These are phyloP conservation scores for Discostella pseudostelligera DNA, from an alignment of 108 stramenopile genomes.

Conservation along the genomic window DNA sequence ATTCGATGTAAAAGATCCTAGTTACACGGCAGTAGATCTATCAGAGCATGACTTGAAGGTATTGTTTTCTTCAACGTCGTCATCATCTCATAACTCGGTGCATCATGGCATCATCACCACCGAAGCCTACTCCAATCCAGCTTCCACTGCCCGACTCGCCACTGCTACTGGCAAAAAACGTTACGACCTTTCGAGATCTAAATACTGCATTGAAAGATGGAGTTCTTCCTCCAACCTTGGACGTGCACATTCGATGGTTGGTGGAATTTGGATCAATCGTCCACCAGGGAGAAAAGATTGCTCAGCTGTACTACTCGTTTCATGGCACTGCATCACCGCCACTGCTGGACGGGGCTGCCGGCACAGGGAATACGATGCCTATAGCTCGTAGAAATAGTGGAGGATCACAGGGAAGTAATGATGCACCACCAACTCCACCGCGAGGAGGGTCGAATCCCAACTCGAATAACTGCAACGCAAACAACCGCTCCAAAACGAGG, in stretches of 20 bases:
- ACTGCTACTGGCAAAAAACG: neutral
- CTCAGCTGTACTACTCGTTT: constrained; percentile 11
- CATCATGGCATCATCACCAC: constrained; percentile 3
- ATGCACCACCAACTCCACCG: too few species aligned
- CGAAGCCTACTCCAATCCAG: constrained; percentile 7
- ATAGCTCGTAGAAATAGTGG: neutral
- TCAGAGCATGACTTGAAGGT: too few species aligned
- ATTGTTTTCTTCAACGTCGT: too few species aligned
- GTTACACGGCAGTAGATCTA: too few species aligned
- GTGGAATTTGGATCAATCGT: constrained; percentile 29
- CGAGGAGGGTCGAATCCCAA: too few species aligned
- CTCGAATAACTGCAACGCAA: neutral
- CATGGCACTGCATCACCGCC: constrained; percentile 3
- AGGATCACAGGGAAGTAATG: neutral
- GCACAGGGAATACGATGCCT: neutral
- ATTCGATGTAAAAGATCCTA: too few species aligned
- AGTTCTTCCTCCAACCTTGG: constrained; percentile 8
- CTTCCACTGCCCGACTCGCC: constrained; percentile 18
- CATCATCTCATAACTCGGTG: neutral
- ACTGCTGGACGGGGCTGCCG: too few species aligned
- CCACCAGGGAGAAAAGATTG: constrained; percentile 26
- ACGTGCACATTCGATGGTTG: constrained; percentile 20
- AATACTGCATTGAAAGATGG: constrained; percentile 2
- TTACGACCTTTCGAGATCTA: neutral
- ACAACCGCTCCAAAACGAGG: neutral